Percentiles rank a stretch among this genome's conserved stretches.
Evolutionary conservation across 169 alveolate genomes (phyloP).

Genomic region (Plasmodium gaboni): DNA sequence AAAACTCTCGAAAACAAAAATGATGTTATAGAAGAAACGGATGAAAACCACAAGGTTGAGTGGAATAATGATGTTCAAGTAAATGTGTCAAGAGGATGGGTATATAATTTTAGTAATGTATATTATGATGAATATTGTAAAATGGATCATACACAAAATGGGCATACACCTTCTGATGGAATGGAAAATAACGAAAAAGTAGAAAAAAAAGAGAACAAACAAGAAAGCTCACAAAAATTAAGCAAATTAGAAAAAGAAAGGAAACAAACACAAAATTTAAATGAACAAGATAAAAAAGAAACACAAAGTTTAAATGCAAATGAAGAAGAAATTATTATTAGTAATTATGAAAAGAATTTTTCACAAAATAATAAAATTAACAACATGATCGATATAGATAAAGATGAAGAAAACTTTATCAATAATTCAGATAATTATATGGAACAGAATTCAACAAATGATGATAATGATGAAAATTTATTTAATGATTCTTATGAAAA

Average conservation of each 20-base stretch:
- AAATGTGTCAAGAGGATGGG: conserved; percentile 70
- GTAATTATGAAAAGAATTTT: neutral
- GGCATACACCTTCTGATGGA: neutral
- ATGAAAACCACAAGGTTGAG: conserved; percentile 42
- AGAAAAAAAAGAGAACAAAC: neutral
- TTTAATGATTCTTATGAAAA: conserved; percentile 42
- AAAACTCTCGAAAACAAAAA: conserved; percentile 34
- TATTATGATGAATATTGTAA: conserved; percentile 29
- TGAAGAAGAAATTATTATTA: conserved; percentile 5
- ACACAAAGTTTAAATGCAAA: neutral
- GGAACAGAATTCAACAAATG: neutral
- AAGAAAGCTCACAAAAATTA: too few relatives aligned
- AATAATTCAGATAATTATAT: conserved; percentile 28
- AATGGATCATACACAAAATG: neutral
- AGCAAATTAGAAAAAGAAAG: neutral
- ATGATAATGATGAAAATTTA: conserved; percentile 16
- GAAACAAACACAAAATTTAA: neutral
- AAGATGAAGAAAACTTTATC: conserved; percentile 54
- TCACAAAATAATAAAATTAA: conserved; percentile 25
- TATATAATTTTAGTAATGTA: conserved; percentile 32
- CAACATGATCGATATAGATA: conserved; percentile 64
- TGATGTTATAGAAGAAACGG: conserved; percentile 20
- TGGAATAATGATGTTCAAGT: conserved; percentile 55
- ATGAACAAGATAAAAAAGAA: neutral
- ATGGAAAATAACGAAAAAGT: neutral